Base-by-base conservation (phyloP, 2,329 filamentous ascomycete species). In the Blastomyces emzantsi region DNA sequence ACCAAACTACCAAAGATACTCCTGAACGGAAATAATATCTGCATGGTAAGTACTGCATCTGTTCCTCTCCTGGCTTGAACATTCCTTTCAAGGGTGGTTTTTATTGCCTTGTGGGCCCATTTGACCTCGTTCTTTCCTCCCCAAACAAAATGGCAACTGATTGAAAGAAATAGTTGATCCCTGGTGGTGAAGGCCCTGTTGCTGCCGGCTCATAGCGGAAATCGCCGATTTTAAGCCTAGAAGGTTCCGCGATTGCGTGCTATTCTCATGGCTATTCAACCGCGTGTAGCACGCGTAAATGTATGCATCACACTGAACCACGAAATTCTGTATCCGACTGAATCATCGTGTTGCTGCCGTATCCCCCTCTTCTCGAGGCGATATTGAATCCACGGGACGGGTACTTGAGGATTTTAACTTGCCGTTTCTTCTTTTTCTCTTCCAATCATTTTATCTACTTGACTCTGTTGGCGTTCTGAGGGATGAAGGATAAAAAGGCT, bases 11-110 rank as follows among this genome's bases (percentile, higher is more conserved):
- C 92, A 61, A 97, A 97, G 82, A 96, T 99, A 66, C 79, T 99
- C 52, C 81, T 99, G 49, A 99, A 99, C 73, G 94, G 94, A 64
- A 99, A 99, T 80, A 97, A 97, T 73, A 91, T 99, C 68, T 97
- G 93, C 89, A 99, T 99, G 94, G 94, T 96, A 83, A 63, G 82
- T 28, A 15, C 25, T 5, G n/a, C 36, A 8, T 41, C n/a, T 25
- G 7, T 9, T 0, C 28, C 17, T 11, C 4, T 19, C 7, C 8
- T 36, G 8, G 7, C 33, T 57, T 25, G 5, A 2, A 41, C 11
- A 2, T 11, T 19, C 28, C 9, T 30, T 36, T 36, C 36, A 17
- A 36, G 6, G 17, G 8, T 28, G n/a, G 1, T 33, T 41, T 39
- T 25, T 3, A 17, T 15, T 57, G n/a, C 55, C 61, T 6, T n/a